Evolutionary conservation across 2,329 filamentous ascomycete species (phyloP).

Genomic region (Aureobasidium musti): DNA sequence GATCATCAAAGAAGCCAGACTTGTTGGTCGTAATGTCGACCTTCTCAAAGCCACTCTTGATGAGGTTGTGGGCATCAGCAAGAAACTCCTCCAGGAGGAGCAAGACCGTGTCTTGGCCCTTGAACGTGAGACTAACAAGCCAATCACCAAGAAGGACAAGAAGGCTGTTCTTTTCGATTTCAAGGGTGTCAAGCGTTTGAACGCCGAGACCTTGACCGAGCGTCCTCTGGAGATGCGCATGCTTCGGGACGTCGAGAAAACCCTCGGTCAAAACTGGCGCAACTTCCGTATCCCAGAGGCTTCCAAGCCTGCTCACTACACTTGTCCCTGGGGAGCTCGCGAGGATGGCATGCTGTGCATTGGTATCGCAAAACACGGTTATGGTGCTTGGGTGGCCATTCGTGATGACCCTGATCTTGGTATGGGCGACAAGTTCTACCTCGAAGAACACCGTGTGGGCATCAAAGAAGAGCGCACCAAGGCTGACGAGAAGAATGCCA

Average conservation of each 20-base stretch:
- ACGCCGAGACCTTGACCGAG: constrained; percentile 92
- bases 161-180: constrained; percentile 97
- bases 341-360: constrained; percentile 98
- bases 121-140: constrained; percentile 73
- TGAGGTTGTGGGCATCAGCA: constrained; percentile 74
- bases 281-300: constrained; percentile 88
- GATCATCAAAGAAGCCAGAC: constrained; percentile 80
- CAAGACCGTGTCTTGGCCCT: constrained; percentile 61
- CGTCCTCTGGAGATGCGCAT: constrained; percentile 86
- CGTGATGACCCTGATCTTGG: constrained; percentile 86
- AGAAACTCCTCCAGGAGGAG: constrained; percentile 72
- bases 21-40: constrained; percentile 78
- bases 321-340: constrained; percentile 84
- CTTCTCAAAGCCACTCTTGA: constrained; percentile 74
- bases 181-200: constrained; percentile 88
- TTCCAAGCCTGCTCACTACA: constrained; percentile 88
- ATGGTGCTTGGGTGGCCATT: constrained; percentile 93
- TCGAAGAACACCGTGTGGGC: constrained; percentile 97
- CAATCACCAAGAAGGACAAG: constrained; percentile 92
- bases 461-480: constrained; percentile 92
- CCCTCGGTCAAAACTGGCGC: constrained; percentile 62
- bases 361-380: constrained; percentile 89
- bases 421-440: constrained; percentile 86
- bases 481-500: constrained; percentile 68
- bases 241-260: constrained; percentile 70